Base-by-base conservation (phyloP, 1,284 basidiomycete genomes). In the Agaricales sp. region DNA sequence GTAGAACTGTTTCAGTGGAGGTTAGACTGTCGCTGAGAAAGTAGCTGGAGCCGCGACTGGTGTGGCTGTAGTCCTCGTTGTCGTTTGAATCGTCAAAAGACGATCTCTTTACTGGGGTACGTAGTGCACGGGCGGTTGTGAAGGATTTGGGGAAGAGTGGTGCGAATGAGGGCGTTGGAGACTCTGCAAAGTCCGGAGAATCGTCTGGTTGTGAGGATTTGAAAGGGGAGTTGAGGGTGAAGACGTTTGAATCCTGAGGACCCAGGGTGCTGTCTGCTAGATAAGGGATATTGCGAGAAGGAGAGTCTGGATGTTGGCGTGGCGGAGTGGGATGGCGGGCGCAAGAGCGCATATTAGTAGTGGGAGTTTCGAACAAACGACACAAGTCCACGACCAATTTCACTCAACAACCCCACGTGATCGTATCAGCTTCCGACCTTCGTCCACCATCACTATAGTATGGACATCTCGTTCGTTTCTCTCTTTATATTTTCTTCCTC, bases 391-490 rank as follows among this genome's bases (percentile, higher is more conserved):
- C 39, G 18, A 41, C 6, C 39, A 41, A 41, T 41, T 41, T 41
- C 39, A 18, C 16, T 41, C 19, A 16, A 20, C 19, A 20, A 30
- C 26, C 13, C 39, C 39, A 16, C 39, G 39, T 41, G 39, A 41
- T 8, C 39, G 39, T 41, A n/a, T 41, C 18, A 8, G 19, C 39
- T 20, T 18, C 39, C 39, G 16, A 8, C 16, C 39, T 11, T n/a
- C 39, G 8, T 41, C 30, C 39, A 41, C 18, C 48, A 24, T 25
- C 23, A 47, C 20, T 39, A 4, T 25, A 45, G 45, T 43, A 70
- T 71, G 69, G 69, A 71, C 55, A 70, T 70, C 50, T 71, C 69
- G 69, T 71, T 54, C 57, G 68, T 54, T 8, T 11, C 19, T 21
- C 18, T 19, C n/a, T 25, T 21, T 23, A 4, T 23, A 20, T 4